Base-by-base conservation (phyloP, 805 yeast genomes). In the Citeromyces nyonsensis region DNA sequence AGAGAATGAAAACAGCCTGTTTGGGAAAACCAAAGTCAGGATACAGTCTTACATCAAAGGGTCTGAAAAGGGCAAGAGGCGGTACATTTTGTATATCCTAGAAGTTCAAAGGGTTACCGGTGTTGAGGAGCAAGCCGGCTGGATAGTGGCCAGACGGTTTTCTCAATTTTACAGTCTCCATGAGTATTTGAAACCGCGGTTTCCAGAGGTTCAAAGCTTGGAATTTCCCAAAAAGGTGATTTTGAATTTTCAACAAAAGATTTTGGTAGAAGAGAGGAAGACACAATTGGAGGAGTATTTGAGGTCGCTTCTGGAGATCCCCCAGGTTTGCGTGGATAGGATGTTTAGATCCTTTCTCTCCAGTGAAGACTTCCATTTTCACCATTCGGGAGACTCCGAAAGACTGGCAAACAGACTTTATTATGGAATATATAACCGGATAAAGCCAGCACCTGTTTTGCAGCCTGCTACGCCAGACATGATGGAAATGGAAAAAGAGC, bases 71-170 rank as follows among this genome's bases (percentile, higher is more conserved):
- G 73, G 76, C 0, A 66, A 62, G 33, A n/a, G n/a, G n/a, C 81
- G 71, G 28, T 78, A 68, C 38, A 70, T 73, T 4, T 57, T 80
- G 32, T 86, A 86, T 51, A 65, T 83, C 20, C 76, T 88, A 22
- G 84, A 77, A 43, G 82, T 88, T 4, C 75, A 73, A 33, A 76
- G 73, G 47, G 61, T 64, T 4, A 58, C 69, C 2, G n/a, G n/a
- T n/a, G n/a, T n/a, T n/a, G n/a, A n/a, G n/a, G n/a, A n/a, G n/a
- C n/a, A n/a, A n/a, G 83, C 86, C 0, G 79, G 83, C 0, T 88
- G 96, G 96, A 72, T 82, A 33, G 80, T 85, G n/a, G 88, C 94
- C 0, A 57, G 95, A 41, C 59, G 97, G 36, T 86, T 74, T 46
- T 81, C 81, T 42, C 95, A 88, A 46, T 86, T 86, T 49, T 73